Base-by-base conservation (phyloP, 257 asterid species). In the Plectranthus barbatus region DNA sequence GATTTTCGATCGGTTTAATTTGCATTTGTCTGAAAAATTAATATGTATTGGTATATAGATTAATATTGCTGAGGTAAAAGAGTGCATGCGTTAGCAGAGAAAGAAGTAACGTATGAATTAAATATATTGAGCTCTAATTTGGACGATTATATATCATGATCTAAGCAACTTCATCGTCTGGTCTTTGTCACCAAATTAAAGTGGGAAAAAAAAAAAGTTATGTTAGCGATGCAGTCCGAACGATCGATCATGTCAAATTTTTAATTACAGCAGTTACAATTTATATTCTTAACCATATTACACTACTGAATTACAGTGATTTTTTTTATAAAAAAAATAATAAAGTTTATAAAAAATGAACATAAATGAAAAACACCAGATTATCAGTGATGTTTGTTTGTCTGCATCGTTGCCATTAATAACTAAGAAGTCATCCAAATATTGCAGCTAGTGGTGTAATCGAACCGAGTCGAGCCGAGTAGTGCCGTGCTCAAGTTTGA, bases 61-160 rank as follows among this genome's bases (percentile, higher is more conserved):
- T 4, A 1, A 23, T 19, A 48, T 19, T 49, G 55, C 14, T 49
- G 15, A 49, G 48, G 48, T 42, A 20, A 8, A 46, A 19, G 1
- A 48, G 10, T 51, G 37, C 37, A 51, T 11, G 2, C 48, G 44
- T 61, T 29, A 61, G 67, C 5, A 26, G 67, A 60, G n/a, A 49
- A 64, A 40, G 62, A 53, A 40, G 55, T 17, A 53, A 41, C 55
- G 51, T 66, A 7, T 53, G 59, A 53, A n/a, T n/a, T n/a, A n/a
- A 17, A 24, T 24, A 52, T 40, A 40, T 5, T 41, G 44, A 53
- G 55, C 54, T 37, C 62, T 51, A 52, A 40, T 52, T 52, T 39
- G 45, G 41, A 59, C 17, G 39, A 24, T 13, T 8, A 42, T 45
- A 13, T 21, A 49, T 49, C 17, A 19, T 20, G 33, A 68, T 57